Evolutionary conservation across 2,329 filamentous ascomycete species (phyloP).

Genomic region (Cordyceps farinosa): DNA sequence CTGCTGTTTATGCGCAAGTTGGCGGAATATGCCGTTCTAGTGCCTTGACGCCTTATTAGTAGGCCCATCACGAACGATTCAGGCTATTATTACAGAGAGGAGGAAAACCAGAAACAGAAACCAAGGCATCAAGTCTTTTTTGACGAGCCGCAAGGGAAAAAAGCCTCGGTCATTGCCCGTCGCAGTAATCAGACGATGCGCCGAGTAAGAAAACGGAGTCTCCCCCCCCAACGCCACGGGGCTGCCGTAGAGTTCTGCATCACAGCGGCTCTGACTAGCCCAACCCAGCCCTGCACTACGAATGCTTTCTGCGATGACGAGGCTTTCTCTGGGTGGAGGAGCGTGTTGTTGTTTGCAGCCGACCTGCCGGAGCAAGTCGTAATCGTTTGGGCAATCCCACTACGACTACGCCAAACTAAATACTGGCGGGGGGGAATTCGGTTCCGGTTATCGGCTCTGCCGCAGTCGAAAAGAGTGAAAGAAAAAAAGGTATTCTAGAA

Average conservation of each 20-base stretch:
- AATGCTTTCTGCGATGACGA: neutral
- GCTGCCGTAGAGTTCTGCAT: neutral
- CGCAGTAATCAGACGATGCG: neutral
- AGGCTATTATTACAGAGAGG: too few relatives aligned
- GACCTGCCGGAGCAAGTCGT: neutral
- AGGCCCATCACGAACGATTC: too few relatives aligned
- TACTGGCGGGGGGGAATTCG: too few relatives aligned
- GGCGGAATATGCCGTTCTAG: too few relatives aligned
- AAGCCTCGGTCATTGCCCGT: neutral
- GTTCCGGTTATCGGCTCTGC: too few relatives aligned
- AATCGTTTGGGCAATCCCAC: too few relatives aligned
- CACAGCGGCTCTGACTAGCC: neutral
- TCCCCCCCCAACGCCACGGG: neutral
- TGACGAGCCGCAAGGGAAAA: too few relatives aligned
- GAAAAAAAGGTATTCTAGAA: slow-evolving; percentile 7
- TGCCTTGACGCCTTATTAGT: too few relatives aligned
- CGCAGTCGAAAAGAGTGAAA: neutral
- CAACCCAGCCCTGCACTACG: too few relatives aligned
- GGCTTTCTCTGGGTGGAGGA: neutral
- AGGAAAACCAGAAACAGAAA: neutral
- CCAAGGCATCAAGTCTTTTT: neutral
- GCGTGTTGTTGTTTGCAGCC: neutral
- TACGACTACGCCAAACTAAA: too few relatives aligned
- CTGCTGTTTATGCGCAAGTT: too few relatives aligned
- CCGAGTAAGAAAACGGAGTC: too few relatives aligned